Evolutionary conservation across 2,329 filamentous ascomycete genomes (phyloP), one percentile per base, ranked within the genome.

Genomic region (Sclerotinia glacialis): DNA sequence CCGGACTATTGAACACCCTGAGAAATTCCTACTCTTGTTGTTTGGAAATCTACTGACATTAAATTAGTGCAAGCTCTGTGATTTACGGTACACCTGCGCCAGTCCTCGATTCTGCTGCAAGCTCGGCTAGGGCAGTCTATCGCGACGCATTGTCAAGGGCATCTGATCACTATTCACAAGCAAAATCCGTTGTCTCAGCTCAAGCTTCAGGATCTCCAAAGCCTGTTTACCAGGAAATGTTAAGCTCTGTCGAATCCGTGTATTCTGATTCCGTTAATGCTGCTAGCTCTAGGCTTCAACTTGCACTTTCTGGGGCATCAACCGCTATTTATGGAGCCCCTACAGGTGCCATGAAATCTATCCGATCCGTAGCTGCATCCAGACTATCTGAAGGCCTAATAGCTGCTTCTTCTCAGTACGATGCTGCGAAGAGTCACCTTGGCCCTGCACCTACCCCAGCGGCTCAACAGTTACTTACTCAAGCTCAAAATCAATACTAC

Each of bases 331-430:
- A 84, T 68, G 82, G 81, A 1, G 88, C 88, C 1, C 82, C 77
- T 67, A 77, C 78, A 68, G 82, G 80, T 16, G 80, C 82, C 12
- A 77, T 86, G 23, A 81, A 82, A 67, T 86, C 83, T 7, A 83
- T 88, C 40, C 85, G 84, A 62, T 87, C 89, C 0, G 85, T 93
- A 70, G 92, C 91, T 0, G 85, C 89, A 0, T 86, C 88, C 42
- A 85, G 85, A 66, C 81, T 94, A 21, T 84, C 86, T 18, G 88
- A 92, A 72, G 90, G 89, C n/a, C 80, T 91, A 6, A 83, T 84
- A 63, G 83, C 84, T 75, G 91, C 91, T 8, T 89, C 89, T 63
- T 83, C 87, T 46, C 89, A 92, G 73, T 91, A 91, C 71, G 83
- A 87, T 60, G 85, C 81, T 64, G 87, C 87, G n/a, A 87, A 88